A percentile compares a stretch with the other conserved stretches of the same genome.
Conservation (phyloP, 2,329 filamentous ascomycete species). For the Fonsecaea monophora region DNA sequence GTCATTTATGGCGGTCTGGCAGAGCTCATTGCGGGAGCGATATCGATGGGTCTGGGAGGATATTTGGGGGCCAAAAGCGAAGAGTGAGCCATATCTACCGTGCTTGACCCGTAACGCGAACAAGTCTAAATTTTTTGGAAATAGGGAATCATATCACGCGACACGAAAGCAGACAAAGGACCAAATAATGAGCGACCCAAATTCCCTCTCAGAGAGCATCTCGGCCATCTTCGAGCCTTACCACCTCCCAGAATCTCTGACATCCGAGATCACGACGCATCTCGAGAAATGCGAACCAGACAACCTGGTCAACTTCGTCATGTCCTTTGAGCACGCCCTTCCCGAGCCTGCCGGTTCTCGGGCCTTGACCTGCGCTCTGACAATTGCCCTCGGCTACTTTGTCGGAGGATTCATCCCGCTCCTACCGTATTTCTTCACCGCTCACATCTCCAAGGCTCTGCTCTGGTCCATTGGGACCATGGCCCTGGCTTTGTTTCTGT, state of each 20-base stretch:
- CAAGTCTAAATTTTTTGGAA: conserved; percentile 14
- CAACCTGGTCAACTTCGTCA: conserved; percentile 27
- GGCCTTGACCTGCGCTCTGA: conserved; percentile 56
- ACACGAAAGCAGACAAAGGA: conserved; percentile 29
- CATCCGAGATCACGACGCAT: not conserved
- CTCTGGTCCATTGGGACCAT: conserved; percentile 61
- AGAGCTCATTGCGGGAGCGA: conserved; percentile 76
- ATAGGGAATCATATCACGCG: conserved; percentile 35
- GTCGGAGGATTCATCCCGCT: conserved; percentile 57
- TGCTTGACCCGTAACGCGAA: not conserved
- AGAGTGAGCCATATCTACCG: conserved; percentile 40
- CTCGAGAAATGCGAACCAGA: not conserved
- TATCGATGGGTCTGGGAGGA: conserved; percentile 78
- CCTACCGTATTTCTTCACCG: conserved; percentile 57
- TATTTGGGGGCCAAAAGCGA: conserved; percentile 69
- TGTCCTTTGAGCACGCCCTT: conserved; percentile 27
- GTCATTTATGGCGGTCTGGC: conserved; percentile 76
- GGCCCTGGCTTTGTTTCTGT: conserved; percentile 56
- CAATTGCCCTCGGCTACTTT: conserved; percentile 47
- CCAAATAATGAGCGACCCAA: conserved; percentile 55
- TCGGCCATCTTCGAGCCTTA: conserved; percentile 55
- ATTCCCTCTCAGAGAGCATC: conserved; percentile 53
- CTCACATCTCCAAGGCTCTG: conserved; percentile 50
- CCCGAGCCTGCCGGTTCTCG: conserved; percentile 41
- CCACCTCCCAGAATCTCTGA: conserved; percentile 23